phyloP scores from a whole-genome alignment of 2,329 filamentous ascomycete genomes.

The Colletotrichum sp. region DNA sequence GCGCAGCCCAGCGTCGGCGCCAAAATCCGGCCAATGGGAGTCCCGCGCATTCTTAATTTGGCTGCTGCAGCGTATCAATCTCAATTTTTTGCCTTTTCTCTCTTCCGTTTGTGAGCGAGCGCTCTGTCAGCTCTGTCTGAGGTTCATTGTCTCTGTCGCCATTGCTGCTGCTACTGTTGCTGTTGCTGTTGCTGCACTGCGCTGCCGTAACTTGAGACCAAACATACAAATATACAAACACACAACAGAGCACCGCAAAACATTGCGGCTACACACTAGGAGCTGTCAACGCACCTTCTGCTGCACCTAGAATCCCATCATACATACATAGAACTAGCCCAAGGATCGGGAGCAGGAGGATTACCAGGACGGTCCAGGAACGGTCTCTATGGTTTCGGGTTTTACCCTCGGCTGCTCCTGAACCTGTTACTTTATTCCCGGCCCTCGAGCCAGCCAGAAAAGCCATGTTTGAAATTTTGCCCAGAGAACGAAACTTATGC shows the following conservation, averaged over 20 bases:
- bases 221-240: background rate
- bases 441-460: background rate
- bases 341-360: background rate
- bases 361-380: background rate
- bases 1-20: slow-evolving; percentile 8
- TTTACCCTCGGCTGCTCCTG: background rate
- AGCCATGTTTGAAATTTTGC: background rate
- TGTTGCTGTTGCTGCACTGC: background rate
- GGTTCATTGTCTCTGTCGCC: background rate
- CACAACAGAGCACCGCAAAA: background rate
- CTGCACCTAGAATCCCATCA: background rate
- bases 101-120: background rate
- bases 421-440: background rate
- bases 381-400: background rate
- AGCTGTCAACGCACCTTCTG: background rate
- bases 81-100: background rate
- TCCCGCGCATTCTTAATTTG: background rate
- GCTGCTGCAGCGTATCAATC: slow-evolving; percentile 3
- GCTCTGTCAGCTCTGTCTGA: background rate
- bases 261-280: background rate
- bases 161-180: background rate
- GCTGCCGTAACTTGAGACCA: background rate
- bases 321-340: background rate
- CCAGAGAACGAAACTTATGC: background rate
- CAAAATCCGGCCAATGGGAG: slow-evolving; percentile 12